Evolutionary conservation across 2,329 filamentous ascomycete genomes (phyloP).

Genomic region (Colletotrichum euphorbiae): DNA sequence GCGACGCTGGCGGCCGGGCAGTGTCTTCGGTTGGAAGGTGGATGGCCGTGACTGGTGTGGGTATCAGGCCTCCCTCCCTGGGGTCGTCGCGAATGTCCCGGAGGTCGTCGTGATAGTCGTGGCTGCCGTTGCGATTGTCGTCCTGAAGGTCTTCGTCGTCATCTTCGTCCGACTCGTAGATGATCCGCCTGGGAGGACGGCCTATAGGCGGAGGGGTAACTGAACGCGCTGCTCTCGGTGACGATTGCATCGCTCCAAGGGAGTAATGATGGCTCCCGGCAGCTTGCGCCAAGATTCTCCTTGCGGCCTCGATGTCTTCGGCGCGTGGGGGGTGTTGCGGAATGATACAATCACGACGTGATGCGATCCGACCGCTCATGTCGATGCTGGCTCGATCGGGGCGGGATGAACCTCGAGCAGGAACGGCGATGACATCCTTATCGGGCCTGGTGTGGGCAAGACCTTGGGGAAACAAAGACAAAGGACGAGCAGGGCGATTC

Average conservation of each 20-base stretch:
- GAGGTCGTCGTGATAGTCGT: not conserved
- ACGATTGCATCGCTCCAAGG: not conserved
- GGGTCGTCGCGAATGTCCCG: constrained; percentile 9
- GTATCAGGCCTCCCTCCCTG: not conserved
- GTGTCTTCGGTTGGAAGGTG: constrained; percentile 4
- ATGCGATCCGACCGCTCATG: constrained; percentile 7
- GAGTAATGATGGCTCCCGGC: constrained; percentile 7
- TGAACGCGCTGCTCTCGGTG: constrained; percentile 5
- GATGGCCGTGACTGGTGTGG: constrained; percentile 16
- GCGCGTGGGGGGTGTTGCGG: constrained; percentile 24
- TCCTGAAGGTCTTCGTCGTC: constrained; percentile 11
- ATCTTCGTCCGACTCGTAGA: constrained; percentile 29
- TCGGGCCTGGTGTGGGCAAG: not conserved
- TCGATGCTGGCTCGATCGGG: constrained; percentile 21
- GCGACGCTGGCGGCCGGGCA: not conserved
- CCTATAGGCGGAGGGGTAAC: constrained; percentile 36
- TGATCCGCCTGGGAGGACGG: constrained; percentile 8
- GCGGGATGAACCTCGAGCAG: constrained; percentile 18
- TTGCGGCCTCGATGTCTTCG: constrained; percentile 32
- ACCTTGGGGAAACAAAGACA: constrained; percentile 20
- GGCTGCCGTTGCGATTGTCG: too few species aligned
- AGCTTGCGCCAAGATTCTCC: constrained; percentile 25
- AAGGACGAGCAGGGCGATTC: not conserved
- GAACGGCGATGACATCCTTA: not conserved
- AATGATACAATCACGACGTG: constrained; percentile 18